A percentile compares a stretch with the other conserved stretches of the same genome.
Evolutionary conservation across 2,329 filamentous ascomycete genomes (phyloP).

Genomic region (Pyrenophora graminea): DNA sequence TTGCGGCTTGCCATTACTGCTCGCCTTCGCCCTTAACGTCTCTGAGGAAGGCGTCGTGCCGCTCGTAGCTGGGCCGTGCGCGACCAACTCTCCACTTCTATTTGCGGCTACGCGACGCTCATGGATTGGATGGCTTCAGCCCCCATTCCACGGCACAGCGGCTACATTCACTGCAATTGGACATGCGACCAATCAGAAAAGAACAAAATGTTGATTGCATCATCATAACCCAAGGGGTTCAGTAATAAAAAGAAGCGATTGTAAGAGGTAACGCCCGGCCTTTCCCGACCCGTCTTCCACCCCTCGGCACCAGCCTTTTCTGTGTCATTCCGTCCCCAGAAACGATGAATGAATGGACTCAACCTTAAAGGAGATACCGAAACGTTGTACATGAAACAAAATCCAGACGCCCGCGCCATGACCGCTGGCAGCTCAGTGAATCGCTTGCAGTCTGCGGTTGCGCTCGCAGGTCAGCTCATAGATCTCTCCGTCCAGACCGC

Average conservation of each 20-base stretch:
- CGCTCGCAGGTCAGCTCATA: constrained; percentile 64
- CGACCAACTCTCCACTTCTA: constrained; percentile 43
- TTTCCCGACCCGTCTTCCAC: constrained; percentile 30
- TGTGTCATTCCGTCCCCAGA: constrained; percentile 37
- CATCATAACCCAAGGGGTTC: constrained; percentile 33
- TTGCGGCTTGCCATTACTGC: constrained; percentile 13
- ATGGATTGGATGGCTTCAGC: constrained; percentile 47
- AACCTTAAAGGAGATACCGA: constrained; percentile 31
- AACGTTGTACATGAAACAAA: constrained; percentile 44
- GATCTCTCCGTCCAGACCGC: constrained; percentile 72
- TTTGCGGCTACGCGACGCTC: constrained; percentile 47
- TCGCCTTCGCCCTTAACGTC: constrained; percentile 10
- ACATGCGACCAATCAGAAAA: constrained; percentile 40
- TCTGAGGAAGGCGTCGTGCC: constrained; percentile 28
- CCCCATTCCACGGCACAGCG: constrained; percentile 46
- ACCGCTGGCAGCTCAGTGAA: constrained; percentile 31
- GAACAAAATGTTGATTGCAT: constrained; percentile 36
- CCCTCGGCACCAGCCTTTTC: constrained; percentile 36
- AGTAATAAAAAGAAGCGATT: constrained; percentile 40
- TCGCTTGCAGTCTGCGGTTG: constrained; percentile 41
- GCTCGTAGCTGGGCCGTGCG: constrained; percentile 38
- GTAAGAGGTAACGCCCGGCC: constrained; percentile 46
- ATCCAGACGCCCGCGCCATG: constrained; percentile 35
- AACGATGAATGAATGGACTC: constrained; percentile 41
- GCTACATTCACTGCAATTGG: constrained; percentile 38